phyloP scores from a whole-genome alignment of 805 yeast species.

The Ogataea polymorpha region DNA sequence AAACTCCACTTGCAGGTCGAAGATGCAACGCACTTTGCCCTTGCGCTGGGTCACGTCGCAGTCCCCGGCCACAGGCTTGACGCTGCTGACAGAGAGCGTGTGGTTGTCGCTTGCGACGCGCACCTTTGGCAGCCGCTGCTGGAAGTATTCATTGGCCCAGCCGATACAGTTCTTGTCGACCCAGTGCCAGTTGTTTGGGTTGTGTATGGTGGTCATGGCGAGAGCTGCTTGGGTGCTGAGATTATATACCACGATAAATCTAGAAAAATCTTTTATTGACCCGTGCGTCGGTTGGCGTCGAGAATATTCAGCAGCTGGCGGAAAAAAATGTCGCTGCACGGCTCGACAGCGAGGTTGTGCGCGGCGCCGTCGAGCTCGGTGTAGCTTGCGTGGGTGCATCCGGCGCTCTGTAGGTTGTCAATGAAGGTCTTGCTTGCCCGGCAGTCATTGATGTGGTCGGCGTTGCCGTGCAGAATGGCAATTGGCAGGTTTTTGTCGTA shows the following conservation, averaged over 20 bases:
- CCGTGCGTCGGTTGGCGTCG: conserved; percentile 3
- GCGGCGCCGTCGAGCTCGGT: conserved; percentile 32
- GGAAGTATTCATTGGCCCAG: conserved; percentile 82
- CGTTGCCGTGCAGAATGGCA: conserved; percentile 57
- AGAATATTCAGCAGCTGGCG: conserved; percentile 30
- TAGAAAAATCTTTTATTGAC: conserved; percentile 21
- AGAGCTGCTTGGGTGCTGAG: conserved; percentile 1
- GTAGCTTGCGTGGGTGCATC: conserved; percentile 29
- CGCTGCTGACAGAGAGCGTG: conserved; percentile 33
- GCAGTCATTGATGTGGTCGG: conserved; percentile 59
- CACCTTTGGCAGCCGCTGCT: conserved; percentile 52
- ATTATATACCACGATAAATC: conserved; percentile 5
- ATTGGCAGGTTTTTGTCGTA: conserved; percentile 44
- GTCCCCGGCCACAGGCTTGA: conserved; percentile 59
- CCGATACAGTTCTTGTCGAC: conserved; percentile 93
- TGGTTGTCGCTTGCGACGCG: conserved; percentile 35
- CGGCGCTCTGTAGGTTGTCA: conserved; percentile 24
- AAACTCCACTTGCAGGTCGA: conserved; percentile 58
- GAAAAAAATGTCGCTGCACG: conserved; percentile 35
- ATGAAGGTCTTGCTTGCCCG: conserved; percentile 45
- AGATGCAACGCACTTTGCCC: conserved; percentile 75
- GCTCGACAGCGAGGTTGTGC: conserved; percentile 50
- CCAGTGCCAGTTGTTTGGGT: conserved; percentile 99
- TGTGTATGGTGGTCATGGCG: conserved; percentile 76
- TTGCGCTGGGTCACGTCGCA: conserved; percentile 83